Percentiles rank a stretch among this genome's conserved stretches.
Evolutionary conservation across 148 eudicot genomes (phyloP).

Genomic region (Rhododendron griersonianum): DNA sequence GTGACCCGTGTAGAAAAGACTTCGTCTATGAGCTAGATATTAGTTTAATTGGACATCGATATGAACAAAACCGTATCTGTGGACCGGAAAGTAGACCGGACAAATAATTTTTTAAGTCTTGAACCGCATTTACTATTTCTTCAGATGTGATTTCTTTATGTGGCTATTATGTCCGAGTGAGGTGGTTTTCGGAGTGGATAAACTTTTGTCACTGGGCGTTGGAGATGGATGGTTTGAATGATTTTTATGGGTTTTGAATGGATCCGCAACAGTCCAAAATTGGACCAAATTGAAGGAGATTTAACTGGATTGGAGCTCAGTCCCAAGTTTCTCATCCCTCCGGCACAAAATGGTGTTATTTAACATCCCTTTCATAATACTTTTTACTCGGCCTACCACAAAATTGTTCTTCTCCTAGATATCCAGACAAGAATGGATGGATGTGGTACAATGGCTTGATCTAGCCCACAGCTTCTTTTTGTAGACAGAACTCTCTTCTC

Average conservation of each 20-base stretch:
- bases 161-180: not conserved
- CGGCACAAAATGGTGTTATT: not conserved
- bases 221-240: not conserved
- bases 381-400: not conserved
- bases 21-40: not conserved
- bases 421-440: not conserved
- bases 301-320: not conserved
- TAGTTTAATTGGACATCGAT: not conserved
- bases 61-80: not conserved
- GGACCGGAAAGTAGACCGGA: not conserved
- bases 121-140: not conserved
- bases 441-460: not conserved
- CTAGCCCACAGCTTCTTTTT: not conserved
- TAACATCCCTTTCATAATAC: not conserved
- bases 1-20: not conserved
- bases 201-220: not conserved
- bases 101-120: not conserved
- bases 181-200: not conserved
- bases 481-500: not conserved
- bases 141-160: too few relatives aligned
- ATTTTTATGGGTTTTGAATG: not conserved
- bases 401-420: not conserved
- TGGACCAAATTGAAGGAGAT: not conserved
- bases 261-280: not conserved
- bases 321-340: not conserved